Conservation (phyloP, 2,329 filamentous ascomycete genomes). For the Scleromitrula shiraiana region DNA sequence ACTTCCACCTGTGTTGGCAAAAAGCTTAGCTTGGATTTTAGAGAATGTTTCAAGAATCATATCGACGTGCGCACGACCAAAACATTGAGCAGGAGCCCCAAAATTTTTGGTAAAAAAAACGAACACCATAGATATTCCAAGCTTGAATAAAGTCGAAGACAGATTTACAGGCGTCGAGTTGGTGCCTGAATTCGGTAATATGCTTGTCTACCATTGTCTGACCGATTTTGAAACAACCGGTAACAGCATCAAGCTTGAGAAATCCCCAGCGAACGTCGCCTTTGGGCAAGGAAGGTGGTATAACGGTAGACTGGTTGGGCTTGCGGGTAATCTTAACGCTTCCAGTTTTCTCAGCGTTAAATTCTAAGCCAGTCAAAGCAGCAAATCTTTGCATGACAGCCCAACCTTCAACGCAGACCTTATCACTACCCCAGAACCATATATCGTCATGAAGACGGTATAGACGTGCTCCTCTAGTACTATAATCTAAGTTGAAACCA, state of each 20-base stretch:
- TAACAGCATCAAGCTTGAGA: constrained; percentile 40
- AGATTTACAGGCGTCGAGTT: constrained; percentile 44
- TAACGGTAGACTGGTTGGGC: constrained; percentile 10
- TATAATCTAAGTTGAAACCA: constrained; percentile 55
- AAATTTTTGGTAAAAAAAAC: constrained; percentile 52
- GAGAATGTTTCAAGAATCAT: constrained; percentile 43
- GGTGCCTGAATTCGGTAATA: constrained; percentile 44
- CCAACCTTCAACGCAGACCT: constrained; percentile 48
- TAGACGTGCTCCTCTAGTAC: constrained; percentile 44
- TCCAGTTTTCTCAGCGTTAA: constrained; percentile 52
- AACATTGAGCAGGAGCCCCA: constrained; percentile 43
- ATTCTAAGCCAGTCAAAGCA: constrained; percentile 43
- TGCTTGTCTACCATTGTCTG: constrained; percentile 45
- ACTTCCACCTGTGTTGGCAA: constrained; percentile 33
- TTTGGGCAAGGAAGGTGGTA: constrained; percentile 34
- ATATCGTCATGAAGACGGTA: constrained; percentile 58
- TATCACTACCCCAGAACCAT: constrained; percentile 58
- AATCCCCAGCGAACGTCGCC: constrained; percentile 52
- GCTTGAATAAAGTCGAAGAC: constrained; percentile 51
- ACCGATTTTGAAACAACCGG: constrained; percentile 45
- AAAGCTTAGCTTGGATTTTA: constrained; percentile 43
- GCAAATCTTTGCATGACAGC: constrained; percentile 46
- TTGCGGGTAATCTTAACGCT: constrained; percentile 34
- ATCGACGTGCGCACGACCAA: constrained; percentile 45
- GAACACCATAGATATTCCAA: constrained; percentile 48